Evolutionary conservation across 2,329 filamentous ascomycete species (phyloP), one percentile per base, ranked within the genome.

Genomic region (Capronia coronata): DNA sequence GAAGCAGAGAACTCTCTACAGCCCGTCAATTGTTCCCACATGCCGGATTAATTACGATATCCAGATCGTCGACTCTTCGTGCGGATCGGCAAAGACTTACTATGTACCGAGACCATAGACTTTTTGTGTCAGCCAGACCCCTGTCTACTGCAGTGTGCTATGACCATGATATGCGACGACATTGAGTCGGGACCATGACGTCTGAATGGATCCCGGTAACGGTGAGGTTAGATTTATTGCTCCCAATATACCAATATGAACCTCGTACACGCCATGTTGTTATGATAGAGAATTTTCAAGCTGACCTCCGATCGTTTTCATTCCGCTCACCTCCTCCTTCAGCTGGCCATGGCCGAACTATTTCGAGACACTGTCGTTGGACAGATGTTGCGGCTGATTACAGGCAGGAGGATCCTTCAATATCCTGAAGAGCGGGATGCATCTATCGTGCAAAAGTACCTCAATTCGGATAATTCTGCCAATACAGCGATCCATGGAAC

Each of bases 401-500:
- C 68, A 1, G 54, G 61, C 10, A 58, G 63, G 6, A 70, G 62
- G 44, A 55, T 63, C 6, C 64, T 76, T 19, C 63, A 63, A 25
- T 76, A 73, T 49, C 61, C 67, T 2, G 74, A 76, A 55, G 74
- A 78, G 52, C 63, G 59, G 41, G 70, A 79, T 54, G 65, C 70
- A 0, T 65, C 66, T 2, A 54, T 77, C 49, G 78, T 68, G 71
- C 32, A 71, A 48, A 65, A 66, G 55, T 78, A 72, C 50, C 62
- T 77, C 48, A 68, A 75, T 51, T 63, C 67, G 38, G 71, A 76
- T 50, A 77, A 75, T 54, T 76, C 74, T 2, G 68, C 63, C 9
- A 67, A 73, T 46, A 66, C 74, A 48, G 73, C 73, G 1, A 67
- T 71, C 27, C 56, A 60, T 51, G 3, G 69, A 69, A 52, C 67